phyloP scores from a whole-genome alignment of 1,284 basidiomycete genomes.

The Wolfiporia cocos region DNA sequence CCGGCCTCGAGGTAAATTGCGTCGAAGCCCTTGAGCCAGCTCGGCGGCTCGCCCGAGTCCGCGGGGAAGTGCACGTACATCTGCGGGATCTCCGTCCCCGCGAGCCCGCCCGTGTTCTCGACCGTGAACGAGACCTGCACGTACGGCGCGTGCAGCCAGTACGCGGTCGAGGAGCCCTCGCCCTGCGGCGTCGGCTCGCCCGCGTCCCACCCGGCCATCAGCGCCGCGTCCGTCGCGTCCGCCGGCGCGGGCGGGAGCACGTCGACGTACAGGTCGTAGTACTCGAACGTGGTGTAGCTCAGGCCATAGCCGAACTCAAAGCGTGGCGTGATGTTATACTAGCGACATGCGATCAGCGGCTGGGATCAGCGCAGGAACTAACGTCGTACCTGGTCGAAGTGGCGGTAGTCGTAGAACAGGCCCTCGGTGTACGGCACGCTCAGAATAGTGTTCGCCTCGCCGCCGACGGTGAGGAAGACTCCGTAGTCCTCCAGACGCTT shows the following conservation, averaged over 20 bases:
- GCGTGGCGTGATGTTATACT: conserved; percentile 49
- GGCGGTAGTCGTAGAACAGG: conserved; percentile 71
- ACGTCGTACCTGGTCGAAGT: conserved; percentile 75
- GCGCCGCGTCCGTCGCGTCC: conserved; percentile 27
- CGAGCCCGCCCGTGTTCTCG: conserved; percentile 47
- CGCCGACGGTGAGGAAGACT: conserved; percentile 47
- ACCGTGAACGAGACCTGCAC: conserved; percentile 54
- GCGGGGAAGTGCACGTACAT: conserved; percentile 38
- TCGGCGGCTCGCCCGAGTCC: conserved; percentile 35
- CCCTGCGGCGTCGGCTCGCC: conserved; percentile 41
- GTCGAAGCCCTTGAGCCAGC: conserved; percentile 38
- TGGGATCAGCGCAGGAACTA: no score
- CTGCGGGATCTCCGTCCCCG: conserved; percentile 50
- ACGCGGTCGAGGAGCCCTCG: conserved; percentile 46
- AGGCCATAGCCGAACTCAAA: conserved; percentile 83
- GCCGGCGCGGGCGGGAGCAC: conserved; percentile 29
- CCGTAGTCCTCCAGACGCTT: conserved; percentile 62
- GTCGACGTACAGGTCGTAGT: conserved; percentile 45
- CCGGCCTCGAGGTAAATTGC: conserved; percentile 33
- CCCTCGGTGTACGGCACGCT: conserved; percentile 63
- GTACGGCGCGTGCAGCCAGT: conserved; percentile 62
- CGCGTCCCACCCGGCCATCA: conserved; percentile 47
- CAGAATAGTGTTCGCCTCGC: conserved; percentile 34
- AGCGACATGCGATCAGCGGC: no score
- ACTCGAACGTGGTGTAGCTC: conserved; percentile 78